Evolutionary conservation across 495 filamentous ascomycete genomes (phyloP).

Genomic region (Penicillium atrosanguineum): DNA sequence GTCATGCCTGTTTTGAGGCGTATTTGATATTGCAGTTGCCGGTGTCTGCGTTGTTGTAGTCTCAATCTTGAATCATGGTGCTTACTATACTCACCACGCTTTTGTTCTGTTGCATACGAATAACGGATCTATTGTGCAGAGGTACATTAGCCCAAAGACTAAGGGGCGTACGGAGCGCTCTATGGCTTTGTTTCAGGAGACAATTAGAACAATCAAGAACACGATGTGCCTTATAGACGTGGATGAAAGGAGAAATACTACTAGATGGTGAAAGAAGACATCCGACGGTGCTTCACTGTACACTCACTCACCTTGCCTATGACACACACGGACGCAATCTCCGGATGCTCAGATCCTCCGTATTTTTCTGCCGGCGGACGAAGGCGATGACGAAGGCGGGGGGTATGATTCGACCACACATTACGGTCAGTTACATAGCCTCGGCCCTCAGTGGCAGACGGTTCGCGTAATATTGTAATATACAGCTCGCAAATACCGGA

Average conservation of each 20-base stretch:
- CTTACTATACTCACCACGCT: not conserved
- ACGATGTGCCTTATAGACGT: too few species aligned
- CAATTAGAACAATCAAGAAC: too few species aligned
- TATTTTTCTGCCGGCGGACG: conserved; percentile 27
- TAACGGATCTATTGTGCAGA: too few species aligned
- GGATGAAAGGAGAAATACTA: too few species aligned
- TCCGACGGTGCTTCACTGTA: not conserved
- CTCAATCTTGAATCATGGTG: not conserved
- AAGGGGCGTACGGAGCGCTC: too few species aligned
- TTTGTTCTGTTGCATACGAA: too few species aligned
- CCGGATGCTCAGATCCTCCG: conserved; percentile 7
- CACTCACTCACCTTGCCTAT: not conserved
- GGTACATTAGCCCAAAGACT: too few species aligned
- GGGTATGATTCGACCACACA: conserved; percentile 4
- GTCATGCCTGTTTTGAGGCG: conserved; percentile 20
- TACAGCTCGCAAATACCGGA: conserved; percentile 5
- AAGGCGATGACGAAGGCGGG: conserved; percentile 34
- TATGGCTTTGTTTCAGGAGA: too few species aligned
- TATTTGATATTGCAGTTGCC: conserved; percentile 10
- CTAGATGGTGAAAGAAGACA: too few species aligned
- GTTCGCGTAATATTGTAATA: not conserved
- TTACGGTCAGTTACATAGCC: conserved; percentile 7
- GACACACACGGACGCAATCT: not conserved
- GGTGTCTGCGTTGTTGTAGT: too few species aligned
- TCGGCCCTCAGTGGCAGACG: not conserved